These are phyloP conservation scores for Penicillium sp. DNA, from an alignment of 2,329 filamentous ascomycete genomes.

Conservation along the genomic window DNA sequence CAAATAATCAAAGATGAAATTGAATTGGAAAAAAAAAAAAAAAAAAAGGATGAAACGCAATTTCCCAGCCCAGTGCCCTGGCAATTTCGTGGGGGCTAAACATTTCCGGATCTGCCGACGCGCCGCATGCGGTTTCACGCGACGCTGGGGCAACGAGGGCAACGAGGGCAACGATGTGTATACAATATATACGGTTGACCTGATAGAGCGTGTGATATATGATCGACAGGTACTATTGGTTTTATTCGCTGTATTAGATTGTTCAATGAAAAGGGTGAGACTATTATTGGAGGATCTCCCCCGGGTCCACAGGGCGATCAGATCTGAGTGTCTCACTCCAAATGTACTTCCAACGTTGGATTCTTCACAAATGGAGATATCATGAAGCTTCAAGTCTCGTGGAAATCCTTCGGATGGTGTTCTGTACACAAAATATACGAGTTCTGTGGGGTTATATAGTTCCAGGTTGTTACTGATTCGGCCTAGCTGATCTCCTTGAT, in stretches of 20 bases:
- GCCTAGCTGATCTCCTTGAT: neutral
- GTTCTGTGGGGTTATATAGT: neutral
- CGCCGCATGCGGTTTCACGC: neutral
- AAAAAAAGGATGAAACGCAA: neutral
- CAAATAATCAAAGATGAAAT: no score
- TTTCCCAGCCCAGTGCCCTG: neutral
- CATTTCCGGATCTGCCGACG: neutral
- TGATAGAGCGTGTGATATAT: neutral
- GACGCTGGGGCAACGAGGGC: no score
- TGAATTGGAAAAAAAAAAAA: no score
- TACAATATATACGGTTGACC: neutral
- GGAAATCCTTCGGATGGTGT: neutral
- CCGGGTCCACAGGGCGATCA: conserved; percentile 4
- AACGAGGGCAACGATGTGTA: no score
- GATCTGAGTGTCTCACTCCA: neutral
- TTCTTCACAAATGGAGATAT: neutral
- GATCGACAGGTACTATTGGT: conserved; percentile 8
- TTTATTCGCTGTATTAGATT: neutral
- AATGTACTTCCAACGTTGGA: neutral
- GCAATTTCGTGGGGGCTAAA: neutral
- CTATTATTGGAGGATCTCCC: neutral
- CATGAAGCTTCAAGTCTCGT: neutral
- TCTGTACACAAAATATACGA: neutral
- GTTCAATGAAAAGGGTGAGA: neutral
- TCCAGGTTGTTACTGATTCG: neutral